A percentile compares a stretch with the other conserved stretches of the same genome.
phyloP scores from a whole-genome alignment of 768 basidiomycete species.

The Cubamyces sp. region DNA sequence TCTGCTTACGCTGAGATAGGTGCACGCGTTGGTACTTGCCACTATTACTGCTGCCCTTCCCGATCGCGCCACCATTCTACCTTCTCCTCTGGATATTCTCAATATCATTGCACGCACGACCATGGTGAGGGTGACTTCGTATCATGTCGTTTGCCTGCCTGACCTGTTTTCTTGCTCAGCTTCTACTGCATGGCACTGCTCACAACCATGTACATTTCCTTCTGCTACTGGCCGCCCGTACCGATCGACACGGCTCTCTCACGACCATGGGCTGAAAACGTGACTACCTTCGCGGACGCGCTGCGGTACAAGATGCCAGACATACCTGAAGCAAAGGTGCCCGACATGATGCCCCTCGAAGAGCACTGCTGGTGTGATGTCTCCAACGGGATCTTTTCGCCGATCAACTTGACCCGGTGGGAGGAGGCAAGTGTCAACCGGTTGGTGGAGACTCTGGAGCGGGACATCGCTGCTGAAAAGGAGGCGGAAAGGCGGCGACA shows the following conservation, averaged over 20 bases:
- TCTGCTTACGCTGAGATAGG: slow-evolving; percentile 43
- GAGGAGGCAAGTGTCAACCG: slow-evolving; percentile 65
- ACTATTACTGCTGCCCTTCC: slow-evolving; percentile 73
- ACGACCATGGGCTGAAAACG: slow-evolving; percentile 66
- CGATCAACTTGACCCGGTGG: slow-evolving; percentile 79
- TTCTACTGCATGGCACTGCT: slow-evolving; percentile 88
- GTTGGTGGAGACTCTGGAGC: slow-evolving; percentile 42
- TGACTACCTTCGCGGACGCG: slow-evolving; percentile 75
- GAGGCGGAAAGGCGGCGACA: background rate
- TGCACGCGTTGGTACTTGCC: slow-evolving; percentile 89
- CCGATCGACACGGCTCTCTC: slow-evolving; percentile 65
- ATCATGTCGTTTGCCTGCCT: too few species aligned
- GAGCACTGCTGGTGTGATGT: slow-evolving; percentile 92
- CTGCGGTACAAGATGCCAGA: slow-evolving; percentile 46
- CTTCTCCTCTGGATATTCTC: slow-evolving; percentile 77
- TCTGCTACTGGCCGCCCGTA: slow-evolving; percentile 90
- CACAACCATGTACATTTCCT: slow-evolving; percentile 80
- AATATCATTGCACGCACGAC: slow-evolving; percentile 77
- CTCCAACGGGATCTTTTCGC: slow-evolving; percentile 69
- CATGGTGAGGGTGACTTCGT: slow-evolving; percentile 58
- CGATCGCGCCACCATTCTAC: slow-evolving; percentile 81
- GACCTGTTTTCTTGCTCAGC: slow-evolving; percentile 41
- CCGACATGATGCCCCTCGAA: slow-evolving; percentile 62
- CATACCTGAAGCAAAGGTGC: slow-evolving; percentile 47
- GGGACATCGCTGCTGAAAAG: slow-evolving; percentile 29